phyloP scores from a whole-genome alignment of 495 filamentous ascomycete genomes.

The Polyplosphaeria fusca region DNA sequence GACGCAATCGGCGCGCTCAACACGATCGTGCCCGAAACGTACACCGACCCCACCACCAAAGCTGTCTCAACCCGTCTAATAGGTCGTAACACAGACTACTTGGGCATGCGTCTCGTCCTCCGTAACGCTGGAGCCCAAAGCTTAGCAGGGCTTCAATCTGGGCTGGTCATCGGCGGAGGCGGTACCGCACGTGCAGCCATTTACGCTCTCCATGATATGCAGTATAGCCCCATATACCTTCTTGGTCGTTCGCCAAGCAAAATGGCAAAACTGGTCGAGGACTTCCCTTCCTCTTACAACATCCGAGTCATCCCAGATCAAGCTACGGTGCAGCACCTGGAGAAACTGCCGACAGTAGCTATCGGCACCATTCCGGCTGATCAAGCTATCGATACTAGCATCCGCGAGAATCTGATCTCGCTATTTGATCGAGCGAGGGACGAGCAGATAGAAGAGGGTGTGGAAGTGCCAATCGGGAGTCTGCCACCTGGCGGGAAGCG shows the following conservation, averaged over 20 bases:
- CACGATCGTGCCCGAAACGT: conserved; percentile 66
- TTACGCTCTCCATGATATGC: conserved; percentile 79
- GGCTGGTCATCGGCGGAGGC: conserved; percentile 81
- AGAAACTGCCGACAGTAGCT: conserved; percentile 62
- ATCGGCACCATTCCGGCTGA: conserved; percentile 91
- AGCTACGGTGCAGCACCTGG: conserved; percentile 48
- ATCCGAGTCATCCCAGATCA: conserved; percentile 60
- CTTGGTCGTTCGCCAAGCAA: conserved; percentile 73
- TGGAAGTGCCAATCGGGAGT: conserved; percentile 9
- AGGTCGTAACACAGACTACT: conserved; percentile 96
- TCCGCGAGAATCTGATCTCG: conserved; percentile 64
- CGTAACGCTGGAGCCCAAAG: conserved; percentile 61
- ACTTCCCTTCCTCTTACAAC: conserved; percentile 73
- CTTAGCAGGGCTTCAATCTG: conserved; percentile 46
- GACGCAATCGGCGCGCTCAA: conserved; percentile 89
- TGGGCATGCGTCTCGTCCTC: conserved; percentile 83
- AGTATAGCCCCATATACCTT: conserved; percentile 80
- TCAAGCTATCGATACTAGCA: conserved; percentile 68
- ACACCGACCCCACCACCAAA: conserved; percentile 41
- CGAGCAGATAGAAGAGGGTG: conserved; percentile 28
- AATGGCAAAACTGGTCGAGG: conserved; percentile 60
- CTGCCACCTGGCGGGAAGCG: conserved; percentile 37
- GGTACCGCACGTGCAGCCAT: conserved; percentile 91
- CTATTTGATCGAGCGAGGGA: conserved; percentile 54
- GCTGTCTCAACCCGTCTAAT: conserved; percentile 52